Evolutionary conservation across 202 grass and related monocot genomes (phyloP).

Genomic region (Brachypodium distachyon): DNA sequence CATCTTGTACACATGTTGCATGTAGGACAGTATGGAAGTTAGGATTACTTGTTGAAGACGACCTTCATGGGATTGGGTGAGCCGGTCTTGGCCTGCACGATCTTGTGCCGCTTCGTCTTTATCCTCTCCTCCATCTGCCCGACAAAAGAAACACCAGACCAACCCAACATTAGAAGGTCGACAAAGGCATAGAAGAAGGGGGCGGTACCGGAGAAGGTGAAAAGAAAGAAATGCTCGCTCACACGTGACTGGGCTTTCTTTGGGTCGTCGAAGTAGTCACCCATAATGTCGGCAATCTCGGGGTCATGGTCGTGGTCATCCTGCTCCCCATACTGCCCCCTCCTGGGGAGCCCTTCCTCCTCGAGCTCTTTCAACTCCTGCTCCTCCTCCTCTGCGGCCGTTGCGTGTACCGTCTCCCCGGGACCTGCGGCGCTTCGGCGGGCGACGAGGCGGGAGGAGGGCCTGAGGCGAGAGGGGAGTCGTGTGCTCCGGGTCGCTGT

Average conservation of each 20-base stretch:
- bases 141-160: neutral
- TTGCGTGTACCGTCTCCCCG: neutral
- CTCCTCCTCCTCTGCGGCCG: conserved; percentile 1
- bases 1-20: neutral
- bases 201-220: neutral
- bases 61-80: conserved; percentile 58
- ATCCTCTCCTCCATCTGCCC: conserved; percentile 79
- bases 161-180: neutral
- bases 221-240: conserved; percentile 6
- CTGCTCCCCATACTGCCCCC: neutral
- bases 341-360: conserved; percentile 18
- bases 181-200: neutral
- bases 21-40: neutral
- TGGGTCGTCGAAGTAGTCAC: conserved; percentile 69
- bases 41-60: conserved; percentile 82
- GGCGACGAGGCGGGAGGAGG: neutral
- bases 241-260: conserved; percentile 73
- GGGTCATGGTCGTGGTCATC: conserved; percentile 65
- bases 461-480: neutral
- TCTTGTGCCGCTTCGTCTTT: conserved; percentile 74
- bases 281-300: conserved; percentile 77
- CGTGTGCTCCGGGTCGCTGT: neutral
- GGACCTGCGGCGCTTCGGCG: neutral
- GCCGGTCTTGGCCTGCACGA: conserved; percentile 81
- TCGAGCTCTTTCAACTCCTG: conserved; percentile 6